Conservation (phyloP, 192 early-diverging fungal genomes). For the Coemansia sp. region DNA sequence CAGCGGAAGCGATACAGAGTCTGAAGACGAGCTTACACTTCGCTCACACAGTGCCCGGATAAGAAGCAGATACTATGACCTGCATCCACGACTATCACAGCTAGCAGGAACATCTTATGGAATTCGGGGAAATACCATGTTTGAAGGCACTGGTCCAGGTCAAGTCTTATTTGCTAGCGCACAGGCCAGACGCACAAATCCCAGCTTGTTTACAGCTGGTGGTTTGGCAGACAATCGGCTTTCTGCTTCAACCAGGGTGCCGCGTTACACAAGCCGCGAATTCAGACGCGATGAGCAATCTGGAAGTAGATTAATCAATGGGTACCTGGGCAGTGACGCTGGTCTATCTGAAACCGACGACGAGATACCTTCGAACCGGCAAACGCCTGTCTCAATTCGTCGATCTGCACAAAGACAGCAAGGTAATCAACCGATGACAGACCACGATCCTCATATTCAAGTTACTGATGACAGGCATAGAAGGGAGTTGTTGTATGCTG, state of each 20-base stretch:
- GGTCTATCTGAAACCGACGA: conserved; percentile 31
- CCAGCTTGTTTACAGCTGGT: neutral
- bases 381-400: conserved; percentile 13
- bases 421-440: neutral
- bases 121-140: neutral
- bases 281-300: neutral
- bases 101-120: neutral
- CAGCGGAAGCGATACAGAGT: conserved; percentile 49
- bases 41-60: conserved; percentile 45
- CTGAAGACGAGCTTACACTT: conserved; percentile 47
- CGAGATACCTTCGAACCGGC: conserved; percentile 10
- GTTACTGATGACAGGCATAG: neutral
- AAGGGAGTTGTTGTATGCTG: neutral
- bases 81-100: neutral
- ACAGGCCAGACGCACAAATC: neutral
- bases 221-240: conserved; percentile 14
- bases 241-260: neutral
- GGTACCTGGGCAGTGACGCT: neutral
- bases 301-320: neutral
- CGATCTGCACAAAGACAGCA: neutral
- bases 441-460: neutral
- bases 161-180: neutral
- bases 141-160: neutral
- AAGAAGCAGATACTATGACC: conserved; percentile 24
- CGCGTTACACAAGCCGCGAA: neutral